phyloP scores from a whole-genome alignment of 768 basidiomycete genomes.

The Infundibulicybe gibba region DNA sequence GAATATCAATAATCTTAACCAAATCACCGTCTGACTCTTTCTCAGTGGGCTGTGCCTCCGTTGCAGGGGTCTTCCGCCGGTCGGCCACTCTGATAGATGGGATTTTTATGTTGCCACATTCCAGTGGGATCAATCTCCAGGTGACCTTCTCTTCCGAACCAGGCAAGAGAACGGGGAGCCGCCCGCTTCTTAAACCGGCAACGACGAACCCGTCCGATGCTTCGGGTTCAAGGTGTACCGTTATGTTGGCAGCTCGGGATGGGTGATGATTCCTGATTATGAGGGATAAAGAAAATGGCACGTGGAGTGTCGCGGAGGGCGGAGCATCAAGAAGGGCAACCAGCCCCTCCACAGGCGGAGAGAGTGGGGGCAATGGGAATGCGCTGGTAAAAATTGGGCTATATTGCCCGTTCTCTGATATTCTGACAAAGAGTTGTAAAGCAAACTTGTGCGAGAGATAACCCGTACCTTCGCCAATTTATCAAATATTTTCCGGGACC shows the following conservation, averaged over 20 bases:
- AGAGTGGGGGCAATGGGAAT: slow-evolving; percentile 59
- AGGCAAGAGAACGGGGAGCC: slow-evolving; percentile 71
- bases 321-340: slow-evolving; percentile 66
- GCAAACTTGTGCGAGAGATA: slow-evolving; percentile 3
- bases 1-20: slow-evolving; percentile 52
- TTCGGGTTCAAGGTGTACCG: slow-evolving; percentile 71
- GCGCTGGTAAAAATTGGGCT: slow-evolving; percentile 45
- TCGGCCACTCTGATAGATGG: slow-evolving; percentile 60
- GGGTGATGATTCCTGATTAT: slow-evolving; percentile 65
- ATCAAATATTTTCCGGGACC: slow-evolving; percentile 60
- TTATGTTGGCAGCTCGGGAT: slow-evolving; percentile 62
- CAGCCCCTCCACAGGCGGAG: slow-evolving; percentile 57
- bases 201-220: slow-evolving; percentile 74
- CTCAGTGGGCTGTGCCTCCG: slow-evolving; percentile 16
- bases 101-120: slow-evolving; percentile 63
- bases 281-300: slow-evolving; percentile 50
- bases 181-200: slow-evolving; percentile 65
- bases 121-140: slow-evolving; percentile 72
- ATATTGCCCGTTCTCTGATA: slow-evolving; percentile 36
- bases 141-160: slow-evolving; percentile 60
- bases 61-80: slow-evolving; percentile 36
- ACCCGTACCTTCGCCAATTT: slow-evolving; percentile 58
- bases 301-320: slow-evolving; percentile 60
- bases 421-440: slow-evolving; percentile 27
- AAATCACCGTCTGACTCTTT: slow-evolving; percentile 37